Percentiles rank a stretch among this genome's conserved stretches.
Evolutionary conservation across 2,329 filamentous ascomycete species (phyloP).

Genomic region (Scedosporium apiospermum): DNA sequence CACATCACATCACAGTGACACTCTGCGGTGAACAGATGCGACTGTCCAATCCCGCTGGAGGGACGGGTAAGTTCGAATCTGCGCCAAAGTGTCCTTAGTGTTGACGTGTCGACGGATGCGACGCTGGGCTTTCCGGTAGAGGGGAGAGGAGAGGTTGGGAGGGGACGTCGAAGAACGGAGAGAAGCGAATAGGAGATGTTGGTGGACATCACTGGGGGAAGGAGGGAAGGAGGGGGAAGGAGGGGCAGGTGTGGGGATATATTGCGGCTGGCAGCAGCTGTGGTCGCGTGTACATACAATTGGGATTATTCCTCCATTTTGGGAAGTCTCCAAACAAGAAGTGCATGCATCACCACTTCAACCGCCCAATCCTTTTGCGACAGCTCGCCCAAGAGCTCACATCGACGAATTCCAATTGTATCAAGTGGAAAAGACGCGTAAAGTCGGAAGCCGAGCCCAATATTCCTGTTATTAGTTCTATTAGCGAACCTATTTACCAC

Average conservation of each 20-base stretch:
- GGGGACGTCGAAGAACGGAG: neutral
- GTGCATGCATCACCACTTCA: neutral
- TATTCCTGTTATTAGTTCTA: no score
- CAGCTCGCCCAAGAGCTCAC: neutral
- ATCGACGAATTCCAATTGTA: neutral
- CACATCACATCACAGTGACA: neutral
- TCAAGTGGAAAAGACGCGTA: no score
- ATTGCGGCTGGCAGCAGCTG: neutral
- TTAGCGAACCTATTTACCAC: no score
- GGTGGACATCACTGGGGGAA: neutral
- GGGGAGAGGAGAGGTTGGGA: neutral
- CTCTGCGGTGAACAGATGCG: neutral
- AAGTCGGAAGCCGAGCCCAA: no score
- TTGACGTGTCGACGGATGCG: neutral
- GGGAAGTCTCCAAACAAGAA: slow-evolving; percentile 2
- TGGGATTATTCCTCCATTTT: neutral
- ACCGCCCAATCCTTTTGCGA: neutral
- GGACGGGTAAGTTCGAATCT: slow-evolving; percentile 1
- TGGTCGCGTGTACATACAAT: neutral
- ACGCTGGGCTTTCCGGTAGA: neutral
- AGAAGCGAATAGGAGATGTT: neutral
- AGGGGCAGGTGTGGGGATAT: neutral
- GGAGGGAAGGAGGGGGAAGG: neutral
- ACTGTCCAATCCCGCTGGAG: slow-evolving; percentile 3
- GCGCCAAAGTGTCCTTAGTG: neutral